Evolutionary conservation across 345 rosid genomes (phyloP).

Genomic region (Gossypium australe): DNA sequence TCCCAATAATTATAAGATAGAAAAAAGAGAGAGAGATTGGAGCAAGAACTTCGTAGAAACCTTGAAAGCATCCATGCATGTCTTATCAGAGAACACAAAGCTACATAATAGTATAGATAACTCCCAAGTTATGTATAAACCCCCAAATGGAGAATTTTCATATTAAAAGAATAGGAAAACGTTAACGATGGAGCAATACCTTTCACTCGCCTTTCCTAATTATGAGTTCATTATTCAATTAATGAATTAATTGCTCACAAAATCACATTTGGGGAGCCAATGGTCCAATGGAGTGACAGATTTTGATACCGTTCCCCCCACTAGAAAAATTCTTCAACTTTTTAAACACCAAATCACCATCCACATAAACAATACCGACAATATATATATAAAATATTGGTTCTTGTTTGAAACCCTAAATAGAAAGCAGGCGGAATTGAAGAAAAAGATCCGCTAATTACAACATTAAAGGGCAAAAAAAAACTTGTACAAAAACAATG

Average conservation of each 20-base stretch:
- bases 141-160: not conserved
- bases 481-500: conserved; percentile 1
- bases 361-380: not conserved
- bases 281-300: not conserved
- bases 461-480: no score
- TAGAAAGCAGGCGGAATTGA: not conserved
- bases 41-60: not conserved
- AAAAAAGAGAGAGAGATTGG: not conserved
- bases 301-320: not conserved
- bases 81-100: no score
- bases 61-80: not conserved
- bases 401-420: not conserved
- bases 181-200: not conserved
- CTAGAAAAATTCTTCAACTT: not conserved
- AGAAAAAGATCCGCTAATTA: not conserved
- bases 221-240: not conserved
- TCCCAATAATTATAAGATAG: no score
- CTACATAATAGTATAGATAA: no score
- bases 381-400: not conserved
- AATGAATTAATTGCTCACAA: not conserved
- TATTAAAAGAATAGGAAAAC: not conserved
- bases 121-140: no score
- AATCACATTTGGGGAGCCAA: not conserved
- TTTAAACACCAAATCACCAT: not conserved
- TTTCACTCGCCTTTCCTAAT: not conserved